These are phyloP conservation scores for Xeromyces bisporus DNA, from an alignment of 495 filamentous ascomycete species.

Conservation along the genomic window DNA sequence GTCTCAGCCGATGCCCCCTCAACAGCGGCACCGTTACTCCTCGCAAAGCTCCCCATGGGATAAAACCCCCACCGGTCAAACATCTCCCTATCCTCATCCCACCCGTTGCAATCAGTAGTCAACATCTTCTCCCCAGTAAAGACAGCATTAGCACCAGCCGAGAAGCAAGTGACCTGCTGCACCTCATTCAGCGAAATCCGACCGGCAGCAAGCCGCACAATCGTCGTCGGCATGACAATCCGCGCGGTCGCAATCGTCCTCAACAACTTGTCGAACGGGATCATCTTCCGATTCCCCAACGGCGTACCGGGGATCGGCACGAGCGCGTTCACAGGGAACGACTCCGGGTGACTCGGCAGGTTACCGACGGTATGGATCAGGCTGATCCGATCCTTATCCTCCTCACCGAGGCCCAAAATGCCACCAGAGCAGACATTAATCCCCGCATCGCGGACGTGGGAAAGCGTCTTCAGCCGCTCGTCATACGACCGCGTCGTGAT, in stretches of 20 bases:
- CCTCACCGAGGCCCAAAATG: conserved; percentile 67
- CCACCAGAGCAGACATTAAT: conserved; percentile 77
- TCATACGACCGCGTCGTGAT: conserved; percentile 74
- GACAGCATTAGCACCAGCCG: conserved; percentile 72
- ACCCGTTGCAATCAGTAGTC: conserved; percentile 74
- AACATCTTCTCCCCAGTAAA: conserved; percentile 90
- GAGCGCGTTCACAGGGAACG: conserved; percentile 70
- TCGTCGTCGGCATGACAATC: conserved; percentile 60
- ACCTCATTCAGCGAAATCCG: conserved; percentile 62
- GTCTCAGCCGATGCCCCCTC: conserved; percentile 1
- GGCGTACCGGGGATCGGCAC: conserved; percentile 79
- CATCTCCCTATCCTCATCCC: conserved; percentile 68
- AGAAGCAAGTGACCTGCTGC: conserved; percentile 69
- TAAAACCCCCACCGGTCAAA: conserved; percentile 62
- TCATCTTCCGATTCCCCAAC: conserved; percentile 49
- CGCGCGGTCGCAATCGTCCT: conserved; percentile 67
- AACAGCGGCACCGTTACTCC: conserved; percentile 3
- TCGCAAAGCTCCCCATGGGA: conserved; percentile 46
- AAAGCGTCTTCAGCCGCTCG: conserved; percentile 58
- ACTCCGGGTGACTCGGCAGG: conserved; percentile 62
- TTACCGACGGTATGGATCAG: conserved; percentile 62
- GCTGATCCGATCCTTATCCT: conserved; percentile 54
- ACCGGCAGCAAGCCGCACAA: conserved; percentile 67
- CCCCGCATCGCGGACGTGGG: conserved; percentile 60
- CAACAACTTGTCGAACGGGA: conserved; percentile 53